Percentiles rank a stretch among this genome's conserved stretches.
phyloP scores from a whole-genome alignment of 495 filamentous ascomycete species.

The Hamigera avellanea region DNA sequence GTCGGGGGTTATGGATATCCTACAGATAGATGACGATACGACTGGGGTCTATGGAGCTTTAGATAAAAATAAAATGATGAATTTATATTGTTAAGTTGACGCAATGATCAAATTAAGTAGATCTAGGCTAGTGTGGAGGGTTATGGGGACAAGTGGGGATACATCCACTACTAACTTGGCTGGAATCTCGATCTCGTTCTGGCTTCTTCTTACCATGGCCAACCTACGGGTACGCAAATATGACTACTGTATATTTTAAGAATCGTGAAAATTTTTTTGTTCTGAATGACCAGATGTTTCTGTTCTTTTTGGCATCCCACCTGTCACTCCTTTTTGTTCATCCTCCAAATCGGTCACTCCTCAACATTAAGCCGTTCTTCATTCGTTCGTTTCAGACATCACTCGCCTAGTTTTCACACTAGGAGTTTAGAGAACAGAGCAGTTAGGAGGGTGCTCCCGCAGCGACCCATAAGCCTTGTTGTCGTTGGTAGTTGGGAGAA shows the following conservation, averaged over 20 bases:
- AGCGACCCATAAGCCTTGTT: background rate
- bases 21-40: conserved; percentile 4
- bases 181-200: too few species aligned
- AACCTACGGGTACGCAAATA: too few species aligned
- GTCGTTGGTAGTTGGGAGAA: background rate
- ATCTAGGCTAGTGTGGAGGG: background rate
- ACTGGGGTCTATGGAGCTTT: background rate
- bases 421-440: conserved; percentile 2
- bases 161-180: too few species aligned
- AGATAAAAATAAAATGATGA: background rate
- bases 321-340: background rate
- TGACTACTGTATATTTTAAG: too few species aligned
- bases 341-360: background rate
- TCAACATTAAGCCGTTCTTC: conserved; percentile 1
- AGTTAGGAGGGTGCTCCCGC: background rate
- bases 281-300: background rate
- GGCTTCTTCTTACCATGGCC: too few species aligned
- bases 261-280: too few species aligned
- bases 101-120: too few species aligned
- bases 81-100: too few species aligned
- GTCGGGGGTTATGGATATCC: too few species aligned
- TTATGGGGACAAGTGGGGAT: too few species aligned
- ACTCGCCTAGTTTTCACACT: conserved; percentile 6
- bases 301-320: background rate
- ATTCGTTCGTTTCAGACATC: conserved; percentile 7